A percentile compares a stretch with the other conserved stretches of the same genome.
Evolutionary conservation across 768 basidiomycete species (phyloP).

Genomic region (Amanita brunnescens): DNA sequence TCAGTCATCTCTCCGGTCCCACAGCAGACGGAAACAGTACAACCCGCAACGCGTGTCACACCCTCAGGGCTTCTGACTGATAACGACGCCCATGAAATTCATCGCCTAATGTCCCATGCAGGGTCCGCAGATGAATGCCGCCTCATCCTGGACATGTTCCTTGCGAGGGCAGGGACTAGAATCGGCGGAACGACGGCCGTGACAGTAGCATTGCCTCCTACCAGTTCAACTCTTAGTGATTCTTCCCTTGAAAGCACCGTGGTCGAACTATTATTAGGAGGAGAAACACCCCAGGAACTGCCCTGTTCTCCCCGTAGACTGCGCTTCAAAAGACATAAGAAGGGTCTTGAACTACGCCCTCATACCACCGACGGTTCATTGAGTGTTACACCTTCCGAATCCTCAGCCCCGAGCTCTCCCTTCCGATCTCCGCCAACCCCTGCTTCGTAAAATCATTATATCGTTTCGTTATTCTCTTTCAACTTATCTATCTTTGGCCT

Average conservation of each 20-base stretch:
- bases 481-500: neutral
- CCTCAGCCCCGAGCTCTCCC: neutral
- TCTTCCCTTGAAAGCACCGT: slow-evolving; percentile 37
- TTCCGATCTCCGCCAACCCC: no score
- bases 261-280: slow-evolving; percentile 38
- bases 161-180: slow-evolving; percentile 49
- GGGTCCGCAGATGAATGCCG: slow-evolving; percentile 79
- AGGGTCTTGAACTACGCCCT: neutral
- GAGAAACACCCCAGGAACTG: slow-evolving; percentile 9
- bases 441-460: neutral
- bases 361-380: slow-evolving; percentile 4
- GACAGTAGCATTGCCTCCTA: slow-evolving; percentile 25
- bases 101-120: slow-evolving; percentile 55
- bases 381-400: neutral
- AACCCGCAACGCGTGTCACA: slow-evolving; percentile 10
- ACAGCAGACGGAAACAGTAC: slow-evolving; percentile 3
- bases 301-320: neutral
- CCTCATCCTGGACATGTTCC: slow-evolving; percentile 74
- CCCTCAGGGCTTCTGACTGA: slow-evolving; percentile 27
- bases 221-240: slow-evolving; percentile 18
- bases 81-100: slow-evolving; percentile 54
- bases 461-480: neutral
- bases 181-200: slow-evolving; percentile 17
- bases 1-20: slow-evolving; percentile 3
- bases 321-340: slow-evolving; percentile 6